Conservation (phyloP, 1,284 basidiomycete genomes). For the Trichosporon sp. region DNA sequence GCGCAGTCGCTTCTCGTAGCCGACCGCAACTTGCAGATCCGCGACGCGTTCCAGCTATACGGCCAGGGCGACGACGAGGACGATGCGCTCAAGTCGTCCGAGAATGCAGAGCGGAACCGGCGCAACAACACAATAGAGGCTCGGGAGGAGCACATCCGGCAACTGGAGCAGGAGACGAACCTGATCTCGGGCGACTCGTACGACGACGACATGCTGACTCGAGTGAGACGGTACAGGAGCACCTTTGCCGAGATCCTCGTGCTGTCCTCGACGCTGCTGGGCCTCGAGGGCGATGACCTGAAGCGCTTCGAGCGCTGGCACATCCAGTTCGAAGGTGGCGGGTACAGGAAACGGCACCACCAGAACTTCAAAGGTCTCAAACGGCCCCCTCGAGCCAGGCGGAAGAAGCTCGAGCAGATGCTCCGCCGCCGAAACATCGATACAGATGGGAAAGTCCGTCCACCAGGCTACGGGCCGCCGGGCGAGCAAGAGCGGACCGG, state of each 20-base stretch:
- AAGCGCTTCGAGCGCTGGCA: constrained; percentile 41
- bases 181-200: constrained; percentile 1
- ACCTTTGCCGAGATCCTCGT: constrained; percentile 48
- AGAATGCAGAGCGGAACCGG: background rate
- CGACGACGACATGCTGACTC: constrained; percentile 26
- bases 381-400: background rate
- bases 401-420: background rate
- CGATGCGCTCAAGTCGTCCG: background rate
- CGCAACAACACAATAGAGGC: background rate
- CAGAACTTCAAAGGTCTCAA: background rate
- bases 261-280: constrained; percentile 39
- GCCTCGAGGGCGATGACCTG: constrained; percentile 42
- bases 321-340: background rate
- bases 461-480: background rate
- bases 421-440: background rate
- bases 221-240: constrained; percentile 39
- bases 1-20: constrained; percentile 38
- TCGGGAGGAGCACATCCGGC: background rate
- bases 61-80: background rate
- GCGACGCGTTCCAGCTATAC: constrained; percentile 22
- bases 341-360: background rate
- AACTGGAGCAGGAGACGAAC: constrained; percentile 4
- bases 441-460: background rate
- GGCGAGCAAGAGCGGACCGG: background rate
- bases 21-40: constrained; percentile 39